These are phyloP conservation scores for Sugiyamaella chiloensis DNA, from an alignment of 805 yeast species.

Conservation along the genomic window DNA sequence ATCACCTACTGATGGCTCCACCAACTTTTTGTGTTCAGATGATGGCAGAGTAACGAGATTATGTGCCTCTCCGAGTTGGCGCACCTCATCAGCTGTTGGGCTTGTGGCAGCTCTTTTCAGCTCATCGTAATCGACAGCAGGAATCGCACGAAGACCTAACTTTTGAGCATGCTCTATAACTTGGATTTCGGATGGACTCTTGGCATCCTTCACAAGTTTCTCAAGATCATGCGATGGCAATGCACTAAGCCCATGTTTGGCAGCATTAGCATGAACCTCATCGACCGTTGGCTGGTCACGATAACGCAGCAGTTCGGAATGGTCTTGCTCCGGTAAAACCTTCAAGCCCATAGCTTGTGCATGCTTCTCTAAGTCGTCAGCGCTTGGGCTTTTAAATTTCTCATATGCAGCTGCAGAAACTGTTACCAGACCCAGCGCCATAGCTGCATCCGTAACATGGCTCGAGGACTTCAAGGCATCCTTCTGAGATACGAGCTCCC, in stretches of 20 bases:
- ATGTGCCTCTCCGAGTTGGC: slow-evolving; percentile 25
- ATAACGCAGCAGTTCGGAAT: slow-evolving; percentile 23
- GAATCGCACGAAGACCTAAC: slow-evolving; percentile 24
- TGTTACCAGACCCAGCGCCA: not conserved
- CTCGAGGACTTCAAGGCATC: not conserved
- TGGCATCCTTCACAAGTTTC: slow-evolving; percentile 13
- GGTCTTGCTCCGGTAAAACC: slow-evolving; percentile 26
- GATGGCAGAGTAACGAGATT: slow-evolving; percentile 22
- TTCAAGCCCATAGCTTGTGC: not conserved
- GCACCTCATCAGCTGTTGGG: slow-evolving; percentile 27
- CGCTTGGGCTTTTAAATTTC: not conserved
- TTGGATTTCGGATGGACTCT: slow-evolving; percentile 15
- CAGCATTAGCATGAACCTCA: slow-evolving; percentile 34
- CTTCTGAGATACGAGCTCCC: not conserved
- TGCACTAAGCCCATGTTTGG: slow-evolving; percentile 31
- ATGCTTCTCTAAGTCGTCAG: not conserved
- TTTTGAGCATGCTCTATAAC: slow-evolving; percentile 18
- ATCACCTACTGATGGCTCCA: slow-evolving; percentile 6
- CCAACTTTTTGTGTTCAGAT: slow-evolving; percentile 14
- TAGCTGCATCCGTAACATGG: not conserved
- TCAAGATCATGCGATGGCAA: slow-evolving; percentile 34
- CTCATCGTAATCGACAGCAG: slow-evolving; percentile 24
- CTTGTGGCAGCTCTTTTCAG: slow-evolving; percentile 13
- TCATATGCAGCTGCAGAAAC: not conserved
- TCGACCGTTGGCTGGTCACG: slow-evolving; percentile 27